A percentile compares a stretch with the other conserved stretches of the same genome.
Evolutionary conservation across 2,329 filamentous ascomycete genomes (phyloP).

Genomic region (Blumeria hordei): DNA sequence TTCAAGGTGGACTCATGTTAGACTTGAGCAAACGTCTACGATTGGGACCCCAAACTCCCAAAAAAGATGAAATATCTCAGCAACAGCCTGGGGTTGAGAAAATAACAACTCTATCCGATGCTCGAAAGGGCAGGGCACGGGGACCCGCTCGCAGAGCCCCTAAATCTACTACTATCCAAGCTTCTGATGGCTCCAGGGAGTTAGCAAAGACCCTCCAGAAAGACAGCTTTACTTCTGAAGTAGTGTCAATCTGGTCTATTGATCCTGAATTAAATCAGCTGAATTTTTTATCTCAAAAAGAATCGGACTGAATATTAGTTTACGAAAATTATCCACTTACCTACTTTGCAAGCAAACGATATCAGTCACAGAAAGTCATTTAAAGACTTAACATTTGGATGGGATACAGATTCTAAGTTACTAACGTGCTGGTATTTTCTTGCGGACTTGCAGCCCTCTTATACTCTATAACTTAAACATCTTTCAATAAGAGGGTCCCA

Average conservation of each 20-base stretch:
- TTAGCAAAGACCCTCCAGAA: not conserved
- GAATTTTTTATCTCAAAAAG: slow-evolving; percentile 10
- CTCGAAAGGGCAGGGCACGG: slow-evolving; percentile 69
- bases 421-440: no score
- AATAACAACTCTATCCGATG: slow-evolving; percentile 64
- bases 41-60: slow-evolving; percentile 58
- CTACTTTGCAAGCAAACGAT: no score
- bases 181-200: slow-evolving; percentile 3
- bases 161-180: slow-evolving; percentile 13
- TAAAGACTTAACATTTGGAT: no score
- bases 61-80: slow-evolving; percentile 41
- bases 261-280: slow-evolving; percentile 18
- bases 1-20: slow-evolving; percentile 80
- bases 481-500: no score
- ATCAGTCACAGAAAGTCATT: no score
- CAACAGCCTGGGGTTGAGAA: slow-evolving; percentile 34
- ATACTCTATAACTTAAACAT: no score
- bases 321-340: no score
- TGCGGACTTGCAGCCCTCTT: no score
- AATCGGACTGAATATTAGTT: not conserved
- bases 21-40: slow-evolving; percentile 79
- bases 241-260: slow-evolving; percentile 19
- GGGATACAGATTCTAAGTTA: no score
- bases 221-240: slow-evolving; percentile 10
- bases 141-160: slow-evolving; percentile 61